phyloP scores from a whole-genome alignment of 2,329 filamentous ascomycete genomes.

The Fusarium chaquense region DNA sequence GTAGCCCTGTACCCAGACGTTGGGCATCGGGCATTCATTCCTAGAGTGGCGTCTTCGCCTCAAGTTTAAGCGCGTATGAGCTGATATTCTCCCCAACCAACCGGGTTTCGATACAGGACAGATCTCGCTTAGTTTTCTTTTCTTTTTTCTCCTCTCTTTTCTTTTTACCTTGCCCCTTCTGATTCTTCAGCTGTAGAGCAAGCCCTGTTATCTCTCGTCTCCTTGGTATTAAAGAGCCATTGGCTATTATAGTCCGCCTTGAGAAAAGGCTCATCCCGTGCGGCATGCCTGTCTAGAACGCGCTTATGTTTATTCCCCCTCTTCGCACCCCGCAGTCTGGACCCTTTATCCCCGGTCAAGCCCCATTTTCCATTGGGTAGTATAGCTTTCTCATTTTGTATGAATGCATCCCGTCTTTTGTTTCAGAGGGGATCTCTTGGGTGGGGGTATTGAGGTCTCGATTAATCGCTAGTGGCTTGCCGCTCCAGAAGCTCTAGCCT shows the following conservation, averaged over 20 bases:
- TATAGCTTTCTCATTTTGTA: neutral
- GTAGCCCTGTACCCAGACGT: neutral
- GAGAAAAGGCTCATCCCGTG: constrained; percentile 22
- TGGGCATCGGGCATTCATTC: neutral
- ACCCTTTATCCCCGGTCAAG: constrained; percentile 22
- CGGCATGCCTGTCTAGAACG: constrained; percentile 17
- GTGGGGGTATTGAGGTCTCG: constrained; percentile 1
- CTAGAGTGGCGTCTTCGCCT: constrained; percentile 19
- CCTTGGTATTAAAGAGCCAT: constrained; percentile 1
- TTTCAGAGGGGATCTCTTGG: constrained; percentile 18
- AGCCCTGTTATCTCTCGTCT: constrained; percentile 16
- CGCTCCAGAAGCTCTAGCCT: neutral
- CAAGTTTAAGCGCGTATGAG: constrained; percentile 16
- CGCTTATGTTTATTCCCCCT: constrained; percentile 33
- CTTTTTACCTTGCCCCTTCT: neutral
- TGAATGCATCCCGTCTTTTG: constrained; percentile 26
- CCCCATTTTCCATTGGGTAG: constrained; percentile 3
- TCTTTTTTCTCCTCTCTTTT: neutral
- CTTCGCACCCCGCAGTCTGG: constrained; percentile 29
- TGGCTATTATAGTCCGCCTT: constrained; percentile 17
- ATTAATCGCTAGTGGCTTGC: neutral
- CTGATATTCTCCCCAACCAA: constrained; percentile 1
- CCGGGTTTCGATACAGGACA: constrained; percentile 16
- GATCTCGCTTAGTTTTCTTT: constrained; percentile 16
- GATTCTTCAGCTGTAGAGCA: neutral